Evolutionary conservation across 2,329 filamentous ascomycete species (phyloP).

Genomic region (Niveomyces coronatus): DNA sequence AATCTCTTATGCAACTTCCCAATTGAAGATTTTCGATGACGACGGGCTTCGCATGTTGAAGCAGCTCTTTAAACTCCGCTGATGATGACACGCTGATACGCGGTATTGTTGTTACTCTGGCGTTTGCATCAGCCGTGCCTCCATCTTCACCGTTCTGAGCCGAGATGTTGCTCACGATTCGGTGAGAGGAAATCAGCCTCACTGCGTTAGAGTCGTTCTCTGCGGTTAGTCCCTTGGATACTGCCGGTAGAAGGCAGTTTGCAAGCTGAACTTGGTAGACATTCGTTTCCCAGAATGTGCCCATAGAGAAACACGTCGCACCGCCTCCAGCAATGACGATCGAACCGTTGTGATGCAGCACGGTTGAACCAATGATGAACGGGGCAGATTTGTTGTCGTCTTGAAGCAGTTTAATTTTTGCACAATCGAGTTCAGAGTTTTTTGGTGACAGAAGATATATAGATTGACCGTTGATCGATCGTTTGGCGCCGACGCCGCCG

Average conservation of each 20-base stretch:
- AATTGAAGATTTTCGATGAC: conserved; percentile 57
- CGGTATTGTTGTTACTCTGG: conserved; percentile 30
- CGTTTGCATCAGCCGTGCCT: conserved; percentile 8
- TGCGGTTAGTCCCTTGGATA: neutral
- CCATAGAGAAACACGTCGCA: conserved; percentile 84
- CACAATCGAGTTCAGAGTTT: conserved; percentile 4
- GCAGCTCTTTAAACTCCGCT: conserved; percentile 48
- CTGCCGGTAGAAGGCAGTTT: neutral
- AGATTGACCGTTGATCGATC: conserved; percentile 15
- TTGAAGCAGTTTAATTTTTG: conserved; percentile 5
- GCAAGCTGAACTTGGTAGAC: conserved; percentile 32
- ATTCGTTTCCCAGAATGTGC: conserved; percentile 69
- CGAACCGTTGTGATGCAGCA: conserved; percentile 35
- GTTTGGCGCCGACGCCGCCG: conserved; percentile 22
- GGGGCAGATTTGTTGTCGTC: conserved; percentile 29
- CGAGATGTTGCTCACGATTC: conserved; percentile 10
- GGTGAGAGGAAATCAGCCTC: neutral
- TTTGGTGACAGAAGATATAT: conserved; percentile 1
- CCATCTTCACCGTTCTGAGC: neutral
- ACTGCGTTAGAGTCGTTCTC: neutral
- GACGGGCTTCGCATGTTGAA: conserved; percentile 42
- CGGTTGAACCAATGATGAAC: conserved; percentile 60
- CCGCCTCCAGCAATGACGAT: conserved; percentile 66
- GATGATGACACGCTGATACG: conserved; percentile 40
- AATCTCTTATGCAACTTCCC: conserved; percentile 55